Evolutionary conservation across 352 stramenopile species (phyloP).

Genomic region (Sclerospora graminicola): DNA sequence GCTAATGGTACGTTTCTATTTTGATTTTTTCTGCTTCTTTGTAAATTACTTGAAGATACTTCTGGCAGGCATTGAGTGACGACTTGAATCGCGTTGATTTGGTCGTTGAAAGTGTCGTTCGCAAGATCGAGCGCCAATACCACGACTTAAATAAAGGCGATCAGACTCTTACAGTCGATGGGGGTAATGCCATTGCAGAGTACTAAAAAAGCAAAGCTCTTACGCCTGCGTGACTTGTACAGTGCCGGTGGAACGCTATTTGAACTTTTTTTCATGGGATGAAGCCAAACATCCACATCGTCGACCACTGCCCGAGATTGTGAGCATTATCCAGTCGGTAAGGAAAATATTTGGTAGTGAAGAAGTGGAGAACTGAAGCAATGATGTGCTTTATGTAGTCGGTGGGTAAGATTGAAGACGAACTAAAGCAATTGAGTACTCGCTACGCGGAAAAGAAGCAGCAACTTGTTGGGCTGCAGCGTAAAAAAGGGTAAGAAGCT

Average conservation of each 20-base stretch:
- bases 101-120: slow-evolving; percentile 91
- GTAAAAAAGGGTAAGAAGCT: slow-evolving; percentile 80
- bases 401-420: slow-evolving; percentile 93
- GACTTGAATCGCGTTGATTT: slow-evolving; percentile 94
- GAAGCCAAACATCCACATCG: slow-evolving; percentile 96
- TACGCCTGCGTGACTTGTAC: not conserved
- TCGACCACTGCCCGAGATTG: slow-evolving; percentile 92
- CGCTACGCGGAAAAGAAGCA: slow-evolving; percentile 93
- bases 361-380: too few species aligned
- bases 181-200: slow-evolving; percentile 23
- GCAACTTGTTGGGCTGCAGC: slow-evolving; percentile 80
- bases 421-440: slow-evolving; percentile 91
- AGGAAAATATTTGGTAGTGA: not conserved
- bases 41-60: not conserved
- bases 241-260: slow-evolving; percentile 90
- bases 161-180: slow-evolving; percentile 77
- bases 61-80: slow-evolving; percentile 74
- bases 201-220: not conserved
- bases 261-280: slow-evolving; percentile 97
- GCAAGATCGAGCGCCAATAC: slow-evolving; percentile 96
- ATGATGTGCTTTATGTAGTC: slow-evolving; percentile 46
- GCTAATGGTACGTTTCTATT: slow-evolving; percentile 82
- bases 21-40: not conserved
- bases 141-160: slow-evolving; percentile 88
- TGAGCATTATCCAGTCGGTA: slow-evolving; percentile 90